A percentile compares a stretch with the other conserved stretches of the same genome.
Conservation (phyloP, 441 rosid genomes). For the Populus hybrid region DNA sequence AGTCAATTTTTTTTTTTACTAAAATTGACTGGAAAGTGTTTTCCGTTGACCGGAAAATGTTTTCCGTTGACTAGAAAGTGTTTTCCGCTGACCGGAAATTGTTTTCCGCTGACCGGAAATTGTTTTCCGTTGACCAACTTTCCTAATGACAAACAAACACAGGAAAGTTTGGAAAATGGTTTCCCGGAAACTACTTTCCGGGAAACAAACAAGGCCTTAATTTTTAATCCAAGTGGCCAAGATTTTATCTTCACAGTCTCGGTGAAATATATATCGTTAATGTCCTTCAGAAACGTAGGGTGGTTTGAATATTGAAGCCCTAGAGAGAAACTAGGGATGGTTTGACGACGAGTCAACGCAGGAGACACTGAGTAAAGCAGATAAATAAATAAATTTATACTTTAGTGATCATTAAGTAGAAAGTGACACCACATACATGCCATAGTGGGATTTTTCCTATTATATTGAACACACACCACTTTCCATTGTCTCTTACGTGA, state of each 20-base stretch:
- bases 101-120: too few relatives aligned
- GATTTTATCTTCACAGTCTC: not conserved
- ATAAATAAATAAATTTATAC: not conserved
- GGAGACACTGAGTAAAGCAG: not conserved
- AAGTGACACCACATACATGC: constrained; percentile 7
- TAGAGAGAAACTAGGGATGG: not conserved
- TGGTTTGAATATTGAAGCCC: not conserved
- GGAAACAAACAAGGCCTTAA: too few relatives aligned
- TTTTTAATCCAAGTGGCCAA: not conserved
- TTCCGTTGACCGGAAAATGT: too few relatives aligned
- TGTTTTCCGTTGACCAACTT: too few relatives aligned
- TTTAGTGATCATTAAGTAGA: constrained; percentile 22
- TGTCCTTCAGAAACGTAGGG: not conserved
- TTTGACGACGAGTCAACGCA: not conserved
- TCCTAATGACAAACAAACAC: too few relatives aligned
- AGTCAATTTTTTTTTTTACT: too few relatives aligned
- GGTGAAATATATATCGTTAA: not conserved
- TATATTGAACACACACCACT: constrained; percentile 14
- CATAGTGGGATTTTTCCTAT: constrained; percentile 26
- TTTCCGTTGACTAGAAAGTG: too few relatives aligned
- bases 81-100: too few relatives aligned
- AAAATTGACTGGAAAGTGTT: too few relatives aligned
- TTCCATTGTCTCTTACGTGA: constrained; percentile 28
- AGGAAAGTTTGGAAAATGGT: too few relatives aligned
- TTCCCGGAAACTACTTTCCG: too few relatives aligned